phyloP scores from a whole-genome alignment of 2,329 filamentous ascomycete genomes.

The Epichloe gansuensis region DNA sequence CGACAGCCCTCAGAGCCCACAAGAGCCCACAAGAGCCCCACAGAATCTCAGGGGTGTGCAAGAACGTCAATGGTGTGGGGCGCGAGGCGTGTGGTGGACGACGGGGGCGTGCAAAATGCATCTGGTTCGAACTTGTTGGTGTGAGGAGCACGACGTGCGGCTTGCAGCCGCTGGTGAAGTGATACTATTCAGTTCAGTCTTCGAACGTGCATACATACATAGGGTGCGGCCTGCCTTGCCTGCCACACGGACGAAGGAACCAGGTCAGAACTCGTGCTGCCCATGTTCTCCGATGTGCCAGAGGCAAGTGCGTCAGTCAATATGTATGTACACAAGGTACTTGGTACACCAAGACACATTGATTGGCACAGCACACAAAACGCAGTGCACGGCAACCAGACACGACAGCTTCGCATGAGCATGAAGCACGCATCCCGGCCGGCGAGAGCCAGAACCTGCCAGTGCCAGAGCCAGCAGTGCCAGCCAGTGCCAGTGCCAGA shows the following conservation, averaged over 20 bases:
- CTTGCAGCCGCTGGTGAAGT: constrained; percentile 5
- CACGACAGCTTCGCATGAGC: background rate
- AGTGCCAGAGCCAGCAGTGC: background rate
- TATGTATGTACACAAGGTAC: no score
- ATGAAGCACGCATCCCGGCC: background rate
- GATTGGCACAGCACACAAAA: no score
- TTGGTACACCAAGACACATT: no score
- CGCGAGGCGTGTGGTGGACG: background rate
- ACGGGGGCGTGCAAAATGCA: background rate
- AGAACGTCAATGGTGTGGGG: background rate
- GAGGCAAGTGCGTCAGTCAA: background rate
- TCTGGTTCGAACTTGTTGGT: background rate
- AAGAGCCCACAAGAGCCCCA: background rate
- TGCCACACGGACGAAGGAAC: background rate
- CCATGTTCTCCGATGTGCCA: background rate
- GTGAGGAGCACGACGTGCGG: constrained; percentile 4
- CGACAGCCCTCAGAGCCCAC: background rate
- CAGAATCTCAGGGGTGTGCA: background rate
- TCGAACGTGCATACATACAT: background rate
- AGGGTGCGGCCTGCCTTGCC: no score
- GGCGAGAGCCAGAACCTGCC: background rate
- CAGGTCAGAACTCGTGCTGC: background rate
- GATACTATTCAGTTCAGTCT: background rate
- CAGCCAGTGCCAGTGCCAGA: background rate
- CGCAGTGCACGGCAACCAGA: background rate